Evolutionary conservation across 2,329 filamentous ascomycete species (phyloP).

Genomic region (Thelonectria discophora): DNA sequence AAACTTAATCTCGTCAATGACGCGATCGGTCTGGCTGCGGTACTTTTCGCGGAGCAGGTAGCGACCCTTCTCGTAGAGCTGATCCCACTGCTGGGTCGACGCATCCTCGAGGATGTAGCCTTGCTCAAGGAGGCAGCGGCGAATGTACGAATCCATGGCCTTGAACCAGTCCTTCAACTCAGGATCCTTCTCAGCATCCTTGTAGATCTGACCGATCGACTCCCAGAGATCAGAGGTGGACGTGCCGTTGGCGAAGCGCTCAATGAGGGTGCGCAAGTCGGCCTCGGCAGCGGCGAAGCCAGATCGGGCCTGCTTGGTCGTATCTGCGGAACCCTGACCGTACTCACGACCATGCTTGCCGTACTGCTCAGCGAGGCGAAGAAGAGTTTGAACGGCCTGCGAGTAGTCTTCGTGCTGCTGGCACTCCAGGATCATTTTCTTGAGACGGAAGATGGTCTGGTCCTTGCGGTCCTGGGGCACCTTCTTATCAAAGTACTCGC

Average conservation of each 20-base stretch:
- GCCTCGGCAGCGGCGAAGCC: conserved; percentile 76
- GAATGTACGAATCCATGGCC: conserved; percentile 77
- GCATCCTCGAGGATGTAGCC: conserved; percentile 88
- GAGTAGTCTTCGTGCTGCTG: conserved; percentile 96
- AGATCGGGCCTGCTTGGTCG: conserved; percentile 77
- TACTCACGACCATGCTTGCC: conserved; percentile 75
- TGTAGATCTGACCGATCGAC: conserved; percentile 85
- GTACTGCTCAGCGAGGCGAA: conserved; percentile 87
- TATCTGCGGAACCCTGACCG: conserved; percentile 69
- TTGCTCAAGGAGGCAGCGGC: conserved; percentile 85
- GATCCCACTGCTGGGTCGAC: conserved; percentile 83
- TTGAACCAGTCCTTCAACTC: conserved; percentile 93
- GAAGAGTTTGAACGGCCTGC: conserved; percentile 86
- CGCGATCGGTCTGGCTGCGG: conserved; percentile 81
- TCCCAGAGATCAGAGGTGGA: conserved; percentile 87
- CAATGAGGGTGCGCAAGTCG: conserved; percentile 82
- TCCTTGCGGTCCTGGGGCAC: conserved; percentile 92
- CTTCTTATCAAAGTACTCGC: conserved; percentile 84
- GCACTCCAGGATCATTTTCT: conserved; percentile 97
- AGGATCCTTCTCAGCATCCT: conserved; percentile 83
- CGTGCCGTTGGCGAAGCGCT: conserved; percentile 95
- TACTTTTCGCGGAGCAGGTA: conserved; percentile 92
- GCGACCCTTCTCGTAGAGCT: conserved; percentile 83
- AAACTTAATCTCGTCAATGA: conserved; percentile 92
- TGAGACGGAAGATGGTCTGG: conserved; percentile 89